Conservation (phyloP, 371 early-diverging fungal genomes). For the Choanephora cucurbitarum region DNA sequence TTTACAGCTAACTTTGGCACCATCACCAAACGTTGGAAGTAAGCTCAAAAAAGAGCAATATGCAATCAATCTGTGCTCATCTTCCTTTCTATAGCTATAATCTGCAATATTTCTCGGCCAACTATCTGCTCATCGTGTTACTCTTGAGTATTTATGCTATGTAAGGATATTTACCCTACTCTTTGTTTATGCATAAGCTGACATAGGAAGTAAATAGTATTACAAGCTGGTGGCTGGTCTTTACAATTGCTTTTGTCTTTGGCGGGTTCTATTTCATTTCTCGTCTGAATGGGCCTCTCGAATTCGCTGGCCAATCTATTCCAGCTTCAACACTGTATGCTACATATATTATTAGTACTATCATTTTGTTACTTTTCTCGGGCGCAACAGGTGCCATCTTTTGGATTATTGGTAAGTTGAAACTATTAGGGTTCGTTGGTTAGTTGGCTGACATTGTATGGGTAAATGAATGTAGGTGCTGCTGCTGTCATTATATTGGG, state of each 20-base stretch:
- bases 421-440: constrained; percentile 1
- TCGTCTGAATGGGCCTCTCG: constrained; percentile 53
- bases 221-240: constrained; percentile 58
- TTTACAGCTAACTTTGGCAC: constrained; percentile 51
- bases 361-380: constrained; percentile 61
- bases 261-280: constrained; percentile 60
- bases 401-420: constrained; percentile 66
- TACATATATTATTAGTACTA: constrained; percentile 47
- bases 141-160: constrained; percentile 61
- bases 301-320: constrained; percentile 43
- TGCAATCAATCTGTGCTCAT: background rate
- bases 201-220: constrained; percentile 30
- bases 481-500: constrained; percentile 62
- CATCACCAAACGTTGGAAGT: constrained; percentile 57
- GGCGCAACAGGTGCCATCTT: constrained; percentile 66
- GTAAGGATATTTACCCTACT: constrained; percentile 52
- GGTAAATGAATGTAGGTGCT: constrained; percentile 44
- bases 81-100: constrained; percentile 51
- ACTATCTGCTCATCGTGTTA: constrained; percentile 63
- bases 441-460: background rate
- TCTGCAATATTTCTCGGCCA: constrained; percentile 64
- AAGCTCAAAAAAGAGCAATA: too few species aligned
- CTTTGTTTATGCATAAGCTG: too few species aligned
- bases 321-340: constrained; percentile 57
- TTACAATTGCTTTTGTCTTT: constrained; percentile 57